These are phyloP conservation scores for Puccinellia tenuiflora DNA, from an alignment of 176 grass and related monocot species.

Conservation along the genomic window DNA sequence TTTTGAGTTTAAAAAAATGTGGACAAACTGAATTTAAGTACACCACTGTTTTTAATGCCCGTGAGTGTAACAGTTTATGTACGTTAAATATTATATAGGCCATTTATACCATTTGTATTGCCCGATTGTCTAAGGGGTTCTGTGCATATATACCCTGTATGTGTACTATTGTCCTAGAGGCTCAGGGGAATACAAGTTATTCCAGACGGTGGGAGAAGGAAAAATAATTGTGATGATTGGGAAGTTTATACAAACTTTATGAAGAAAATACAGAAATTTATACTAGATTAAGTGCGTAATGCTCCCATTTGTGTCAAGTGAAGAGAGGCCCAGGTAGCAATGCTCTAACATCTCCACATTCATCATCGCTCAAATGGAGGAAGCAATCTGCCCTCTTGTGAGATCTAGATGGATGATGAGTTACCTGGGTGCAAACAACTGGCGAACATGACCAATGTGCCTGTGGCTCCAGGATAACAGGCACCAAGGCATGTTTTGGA, in stretches of 20 bases:
- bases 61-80: not conserved
- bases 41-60: not conserved
- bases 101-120: not conserved
- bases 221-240: not conserved
- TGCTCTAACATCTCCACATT: no score
- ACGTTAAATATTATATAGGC: not conserved
- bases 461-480: not conserved
- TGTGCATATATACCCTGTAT: not conserved
- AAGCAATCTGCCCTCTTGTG: not conserved
- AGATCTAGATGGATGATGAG: not conserved
- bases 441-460: not conserved
- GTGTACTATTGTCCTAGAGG: not conserved
- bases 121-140: not conserved
- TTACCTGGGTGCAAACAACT: not conserved
- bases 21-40: not conserved
- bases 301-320: no score
- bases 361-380: no score
- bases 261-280: not conserved
- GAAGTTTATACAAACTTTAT: not conserved
- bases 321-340: no score
- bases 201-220: not conserved
- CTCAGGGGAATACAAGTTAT: not conserved
- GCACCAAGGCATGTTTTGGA: not conserved
- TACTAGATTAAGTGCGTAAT: not conserved
- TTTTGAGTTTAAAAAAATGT: not conserved